Conservation (phyloP, 2,329 filamentous ascomycete species). For the Apiospora hydei region DNA sequence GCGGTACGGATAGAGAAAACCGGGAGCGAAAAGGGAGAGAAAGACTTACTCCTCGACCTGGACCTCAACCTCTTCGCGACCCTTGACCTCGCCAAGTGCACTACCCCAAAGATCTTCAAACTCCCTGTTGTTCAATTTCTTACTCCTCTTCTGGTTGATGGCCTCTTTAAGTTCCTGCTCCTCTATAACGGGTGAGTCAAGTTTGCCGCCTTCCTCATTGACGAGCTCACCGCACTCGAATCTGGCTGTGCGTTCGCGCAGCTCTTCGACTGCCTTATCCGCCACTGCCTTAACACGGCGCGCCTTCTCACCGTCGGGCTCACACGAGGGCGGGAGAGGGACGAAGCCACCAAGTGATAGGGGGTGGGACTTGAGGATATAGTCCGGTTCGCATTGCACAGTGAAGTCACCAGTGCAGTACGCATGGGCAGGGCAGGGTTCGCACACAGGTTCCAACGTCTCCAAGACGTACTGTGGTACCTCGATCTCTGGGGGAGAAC, state of each 20-base stretch:
- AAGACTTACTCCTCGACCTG: constrained; percentile 48
- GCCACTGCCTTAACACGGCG: constrained; percentile 86
- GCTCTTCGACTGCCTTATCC: constrained; percentile 84
- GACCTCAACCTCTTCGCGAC: constrained; percentile 66
- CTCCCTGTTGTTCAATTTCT: constrained; percentile 83
- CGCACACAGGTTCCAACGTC: constrained; percentile 80
- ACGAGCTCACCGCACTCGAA: constrained; percentile 85
- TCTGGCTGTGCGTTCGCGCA: constrained; percentile 84
- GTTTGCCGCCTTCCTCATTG: constrained; percentile 65
- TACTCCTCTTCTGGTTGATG: constrained; percentile 78
- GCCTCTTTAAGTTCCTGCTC: constrained; percentile 81
- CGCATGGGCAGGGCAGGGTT: constrained; percentile 88
- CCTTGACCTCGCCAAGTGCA: constrained; percentile 75
- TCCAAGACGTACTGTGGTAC: constrained; percentile 77
- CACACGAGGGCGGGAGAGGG: constrained; percentile 88
- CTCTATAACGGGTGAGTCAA: constrained; percentile 64
- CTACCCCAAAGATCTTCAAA: constrained; percentile 88
- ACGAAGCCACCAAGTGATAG: constrained; percentile 81
- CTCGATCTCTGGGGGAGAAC: constrained; percentile 60
- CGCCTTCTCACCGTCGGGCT: constrained; percentile 92
- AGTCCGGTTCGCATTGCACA: constrained; percentile 84
- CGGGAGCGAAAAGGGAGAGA: constrained; percentile 37
- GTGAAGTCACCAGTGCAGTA: constrained; percentile 83
- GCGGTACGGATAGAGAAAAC: constrained; percentile 25
- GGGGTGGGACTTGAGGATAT: constrained; percentile 84